Conservation (phyloP, 148 eudicot species). For the Tetragonia tetragonoides region DNA sequence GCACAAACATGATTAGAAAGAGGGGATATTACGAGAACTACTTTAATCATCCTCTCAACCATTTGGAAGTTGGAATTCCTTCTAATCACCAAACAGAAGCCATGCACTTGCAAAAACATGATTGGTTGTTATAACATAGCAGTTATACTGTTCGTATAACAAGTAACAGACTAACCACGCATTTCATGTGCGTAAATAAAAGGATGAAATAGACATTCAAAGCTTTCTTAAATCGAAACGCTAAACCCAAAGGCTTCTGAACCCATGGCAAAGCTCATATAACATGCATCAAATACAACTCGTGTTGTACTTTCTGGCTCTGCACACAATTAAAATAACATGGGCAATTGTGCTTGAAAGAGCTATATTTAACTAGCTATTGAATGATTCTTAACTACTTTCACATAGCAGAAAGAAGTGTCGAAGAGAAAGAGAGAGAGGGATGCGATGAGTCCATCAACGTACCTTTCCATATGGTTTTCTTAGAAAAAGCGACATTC, state of each 20-base stretch:
- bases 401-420: too few relatives aligned
- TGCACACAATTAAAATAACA: not conserved
- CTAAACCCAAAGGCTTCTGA: not conserved
- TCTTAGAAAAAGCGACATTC: slow-evolving; percentile 77
- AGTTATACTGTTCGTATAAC: not conserved
- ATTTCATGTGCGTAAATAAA: too few relatives aligned
- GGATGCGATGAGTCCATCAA: slow-evolving; percentile 9
- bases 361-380: not conserved
- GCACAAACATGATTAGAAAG: too few relatives aligned
- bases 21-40: too few relatives aligned
- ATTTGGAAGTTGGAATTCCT: too few relatives aligned
- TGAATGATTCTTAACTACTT: not conserved
- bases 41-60: too few relatives aligned
- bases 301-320: not conserved
- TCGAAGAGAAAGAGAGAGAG: not conserved
- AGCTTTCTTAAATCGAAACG: not conserved
- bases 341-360: not conserved
- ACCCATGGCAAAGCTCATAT: not conserved
- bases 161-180: not conserved
- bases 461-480: slow-evolving; percentile 80
- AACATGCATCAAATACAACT: not conserved
- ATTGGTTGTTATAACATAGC: too few relatives aligned
- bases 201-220: not conserved
- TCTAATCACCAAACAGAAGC: too few relatives aligned
- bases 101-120: too few relatives aligned